A percentile compares a stretch with the other conserved stretches of the same genome.
Conservation (phyloP, 306 rosid species). For the Trichosanthes cucumerina region DNA sequence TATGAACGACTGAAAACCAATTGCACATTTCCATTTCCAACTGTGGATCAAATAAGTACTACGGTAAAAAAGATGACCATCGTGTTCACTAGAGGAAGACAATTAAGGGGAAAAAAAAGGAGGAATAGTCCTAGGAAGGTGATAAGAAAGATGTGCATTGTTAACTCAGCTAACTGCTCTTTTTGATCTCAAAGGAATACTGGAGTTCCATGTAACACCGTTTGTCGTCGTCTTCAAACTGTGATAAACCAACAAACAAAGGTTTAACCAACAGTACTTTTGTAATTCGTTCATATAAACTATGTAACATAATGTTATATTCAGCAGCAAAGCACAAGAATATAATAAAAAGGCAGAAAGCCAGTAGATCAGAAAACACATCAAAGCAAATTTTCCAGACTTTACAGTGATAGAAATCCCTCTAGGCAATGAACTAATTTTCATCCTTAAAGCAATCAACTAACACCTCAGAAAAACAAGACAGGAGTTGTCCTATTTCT, state of each 20-base stretch:
- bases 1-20: neutral
- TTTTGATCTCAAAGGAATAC: constrained; percentile 41
- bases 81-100: neutral
- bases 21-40: neutral
- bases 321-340: neutral
- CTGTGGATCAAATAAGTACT: neutral
- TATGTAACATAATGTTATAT: neutral
- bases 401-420: too few relatives aligned
- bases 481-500: too few relatives aligned
- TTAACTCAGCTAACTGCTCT: constrained; percentile 15
- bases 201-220: constrained; percentile 42
- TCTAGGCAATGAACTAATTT: neutral
- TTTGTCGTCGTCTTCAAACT: constrained; percentile 54
- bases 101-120: too few relatives aligned
- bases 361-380: too few relatives aligned
- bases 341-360: neutral
- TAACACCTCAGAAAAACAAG: too few relatives aligned
- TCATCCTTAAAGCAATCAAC: neutral
- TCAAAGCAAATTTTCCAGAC: too few relatives aligned
- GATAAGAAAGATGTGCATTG: neutral
- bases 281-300: neutral
- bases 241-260: neutral
- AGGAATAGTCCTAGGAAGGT: neutral
- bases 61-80: neutral
- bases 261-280: neutral